A percentile compares a stretch with the other conserved stretches of the same genome.
phyloP scores from a whole-genome alignment of 1,284 basidiomycete species.

The Anthracocystis walkeri region DNA sequence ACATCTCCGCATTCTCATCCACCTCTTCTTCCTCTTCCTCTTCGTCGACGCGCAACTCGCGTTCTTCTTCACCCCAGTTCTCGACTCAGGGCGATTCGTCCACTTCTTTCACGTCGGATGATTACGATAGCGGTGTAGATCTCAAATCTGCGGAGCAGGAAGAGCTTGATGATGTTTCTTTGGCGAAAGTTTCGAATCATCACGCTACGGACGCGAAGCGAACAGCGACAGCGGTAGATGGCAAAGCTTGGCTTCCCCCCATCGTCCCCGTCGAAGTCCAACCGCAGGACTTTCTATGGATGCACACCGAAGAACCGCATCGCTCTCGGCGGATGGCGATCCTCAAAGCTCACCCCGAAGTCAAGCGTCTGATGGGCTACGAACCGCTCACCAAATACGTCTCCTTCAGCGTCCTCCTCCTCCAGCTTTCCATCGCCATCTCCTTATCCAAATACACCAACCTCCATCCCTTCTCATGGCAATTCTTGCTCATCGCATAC shows the following conservation, averaged over 20 bases:
- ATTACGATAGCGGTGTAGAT: slow-evolving; percentile 12
- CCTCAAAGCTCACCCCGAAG: slow-evolving; percentile 93
- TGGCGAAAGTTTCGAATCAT: not conserved
- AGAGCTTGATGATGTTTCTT: slow-evolving; percentile 18
- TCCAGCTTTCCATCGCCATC: slow-evolving; percentile 79
- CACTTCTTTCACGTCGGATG: slow-evolving; percentile 34
- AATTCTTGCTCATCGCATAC: slow-evolving; percentile 84
- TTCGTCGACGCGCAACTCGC: slow-evolving; percentile 25
- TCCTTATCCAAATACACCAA: slow-evolving; percentile 61
- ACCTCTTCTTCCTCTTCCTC: slow-evolving; percentile 12
- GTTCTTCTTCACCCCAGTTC: slow-evolving; percentile 29
- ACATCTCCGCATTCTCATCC: slow-evolving; percentile 10
- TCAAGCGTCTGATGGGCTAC: slow-evolving; percentile 92
- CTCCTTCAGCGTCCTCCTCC: slow-evolving; percentile 80
- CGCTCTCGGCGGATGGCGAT: slow-evolving; percentile 86
- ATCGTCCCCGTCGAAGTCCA: slow-evolving; percentile 58
- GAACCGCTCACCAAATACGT: slow-evolving; percentile 90
- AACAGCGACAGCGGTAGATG: slow-evolving; percentile 16
- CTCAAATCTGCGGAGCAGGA: slow-evolving; percentile 6
- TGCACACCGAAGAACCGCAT: slow-evolving; percentile 98
- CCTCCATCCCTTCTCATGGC: slow-evolving; percentile 76
- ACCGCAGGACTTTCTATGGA: slow-evolving; percentile 77
- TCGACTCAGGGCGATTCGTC: slow-evolving; percentile 25
- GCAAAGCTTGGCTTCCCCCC: slow-evolving; percentile 65
- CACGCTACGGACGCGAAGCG: not conserved